Percentiles rank a stretch among this genome's conserved stretches.
phyloP scores from a whole-genome alignment of 2,329 filamentous ascomycete genomes.

The Pestalotiopsis sp. region DNA sequence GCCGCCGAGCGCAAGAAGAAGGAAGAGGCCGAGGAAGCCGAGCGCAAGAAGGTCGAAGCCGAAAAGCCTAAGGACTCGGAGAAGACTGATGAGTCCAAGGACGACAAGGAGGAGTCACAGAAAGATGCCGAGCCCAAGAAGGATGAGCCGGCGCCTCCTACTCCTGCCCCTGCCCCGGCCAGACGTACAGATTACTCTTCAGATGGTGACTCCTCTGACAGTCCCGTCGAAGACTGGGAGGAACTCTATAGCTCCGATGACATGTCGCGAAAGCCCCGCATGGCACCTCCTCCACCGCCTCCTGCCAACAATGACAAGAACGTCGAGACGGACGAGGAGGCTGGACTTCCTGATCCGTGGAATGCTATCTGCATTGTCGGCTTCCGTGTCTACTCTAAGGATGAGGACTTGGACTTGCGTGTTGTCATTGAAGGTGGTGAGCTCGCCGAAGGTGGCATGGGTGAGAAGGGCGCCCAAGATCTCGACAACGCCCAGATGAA shows the following conservation, averaged over 20 bases:
- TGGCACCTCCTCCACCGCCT: slow-evolving; percentile 29
- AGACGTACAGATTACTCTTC: slow-evolving; percentile 41
- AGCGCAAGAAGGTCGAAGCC: slow-evolving; percentile 19
- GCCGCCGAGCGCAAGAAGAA: slow-evolving; percentile 22
- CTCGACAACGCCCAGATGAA: slow-evolving; percentile 61
- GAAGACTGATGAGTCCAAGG: slow-evolving; percentile 15
- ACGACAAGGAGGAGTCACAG: slow-evolving; percentile 16
- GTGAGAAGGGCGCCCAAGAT: slow-evolving; percentile 56
- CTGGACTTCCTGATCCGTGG: slow-evolving; percentile 39
- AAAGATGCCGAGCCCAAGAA: background rate
- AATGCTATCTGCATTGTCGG: slow-evolving; percentile 45
- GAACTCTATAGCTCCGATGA: slow-evolving; percentile 62
- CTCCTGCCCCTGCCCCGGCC: slow-evolving; percentile 23
- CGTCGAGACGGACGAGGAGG: slow-evolving; percentile 44
- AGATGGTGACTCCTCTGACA: slow-evolving; percentile 60
- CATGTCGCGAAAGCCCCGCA: slow-evolving; percentile 53
- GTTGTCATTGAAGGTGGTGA: slow-evolving; percentile 60
- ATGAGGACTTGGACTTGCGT: slow-evolving; percentile 55
- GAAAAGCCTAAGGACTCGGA: slow-evolving; percentile 27
- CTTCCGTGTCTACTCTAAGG: slow-evolving; percentile 43
- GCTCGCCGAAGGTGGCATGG: slow-evolving; percentile 58
- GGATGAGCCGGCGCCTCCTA: slow-evolving; percentile 17
- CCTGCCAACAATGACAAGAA: slow-evolving; percentile 26
- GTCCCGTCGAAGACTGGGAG: slow-evolving; percentile 62
- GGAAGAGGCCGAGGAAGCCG: slow-evolving; percentile 28